phyloP scores from a whole-genome alignment of 176 grass and related monocot genomes.

The Canna indica region DNA sequence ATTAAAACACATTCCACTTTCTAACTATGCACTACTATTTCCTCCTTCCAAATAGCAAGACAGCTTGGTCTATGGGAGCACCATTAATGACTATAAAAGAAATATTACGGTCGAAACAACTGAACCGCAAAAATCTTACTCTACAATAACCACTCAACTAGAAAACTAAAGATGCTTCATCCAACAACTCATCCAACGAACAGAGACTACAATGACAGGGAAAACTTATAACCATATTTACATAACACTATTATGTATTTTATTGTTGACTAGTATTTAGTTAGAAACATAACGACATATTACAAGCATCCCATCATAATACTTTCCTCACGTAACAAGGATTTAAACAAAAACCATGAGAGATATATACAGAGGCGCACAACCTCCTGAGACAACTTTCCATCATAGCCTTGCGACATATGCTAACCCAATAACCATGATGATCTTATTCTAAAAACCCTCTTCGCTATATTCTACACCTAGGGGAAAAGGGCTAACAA shows the following conservation, averaged over 20 bases:
- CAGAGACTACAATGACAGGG: neutral
- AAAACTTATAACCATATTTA: neutral
- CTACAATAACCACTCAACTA: neutral
- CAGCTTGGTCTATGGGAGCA: no score
- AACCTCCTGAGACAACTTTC: neutral
- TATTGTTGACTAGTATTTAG: neutral
- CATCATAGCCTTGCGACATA: neutral
- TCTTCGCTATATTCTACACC: constrained; percentile 8
- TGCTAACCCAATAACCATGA: neutral
- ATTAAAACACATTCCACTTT: no score
- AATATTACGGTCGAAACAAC: no score
- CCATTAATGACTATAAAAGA: no score
- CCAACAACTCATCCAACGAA: neutral
- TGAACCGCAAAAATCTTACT: neutral
- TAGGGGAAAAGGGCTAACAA: constrained; percentile 3
- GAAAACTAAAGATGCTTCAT: neutral
- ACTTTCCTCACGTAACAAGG: neutral
- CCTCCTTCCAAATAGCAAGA: no score
- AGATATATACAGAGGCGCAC: neutral
- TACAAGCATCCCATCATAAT: neutral
- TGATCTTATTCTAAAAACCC: neutral
- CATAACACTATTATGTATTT: neutral
- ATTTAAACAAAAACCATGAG: neutral
- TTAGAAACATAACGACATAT: neutral
- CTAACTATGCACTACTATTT: no score